Percentiles rank a stretch among this genome's conserved stretches.
phyloP scores from a whole-genome alignment of 176 grass and related monocot species.

The Puccinellia tenuiflora region DNA sequence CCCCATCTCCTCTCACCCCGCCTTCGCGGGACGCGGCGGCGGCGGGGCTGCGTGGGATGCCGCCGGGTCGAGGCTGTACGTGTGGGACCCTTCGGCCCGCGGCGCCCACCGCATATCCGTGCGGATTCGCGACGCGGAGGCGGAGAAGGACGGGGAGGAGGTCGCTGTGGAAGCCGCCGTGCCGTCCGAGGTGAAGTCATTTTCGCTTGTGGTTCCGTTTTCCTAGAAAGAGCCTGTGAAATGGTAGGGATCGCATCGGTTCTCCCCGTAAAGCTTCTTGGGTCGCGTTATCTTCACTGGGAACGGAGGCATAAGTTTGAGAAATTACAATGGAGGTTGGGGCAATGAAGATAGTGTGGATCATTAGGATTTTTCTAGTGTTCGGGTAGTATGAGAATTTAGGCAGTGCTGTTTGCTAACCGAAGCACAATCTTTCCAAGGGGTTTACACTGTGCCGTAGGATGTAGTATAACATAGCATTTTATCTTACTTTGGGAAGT shows the following conservation, averaged over 20 bases:
- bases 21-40: conserved; percentile 18
- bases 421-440: background rate
- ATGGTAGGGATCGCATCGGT: background rate
- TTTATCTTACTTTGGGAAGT: background rate
- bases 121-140: conserved; percentile 53
- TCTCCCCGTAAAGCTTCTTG: background rate
- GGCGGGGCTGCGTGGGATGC: conserved; percentile 60
- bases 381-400: background rate
- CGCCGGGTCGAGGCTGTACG: conserved; percentile 60
- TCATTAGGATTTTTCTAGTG: conserved; percentile 3
- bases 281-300: background rate
- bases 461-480: background rate
- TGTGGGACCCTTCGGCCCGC: conserved; percentile 50
- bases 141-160: conserved; percentile 27
- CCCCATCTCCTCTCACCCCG: conserved; percentile 32
- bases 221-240: background rate
- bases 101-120: conserved; percentile 58
- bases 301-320: background rate
- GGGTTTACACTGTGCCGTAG: background rate
- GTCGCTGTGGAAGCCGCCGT: conserved; percentile 65
- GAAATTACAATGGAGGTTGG: background rate
- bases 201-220: background rate
- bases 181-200: conserved; percentile 60
- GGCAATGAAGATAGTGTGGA: background rate
- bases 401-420: background rate